These are phyloP conservation scores for Rhododendron ferrugineum DNA, from an alignment of 148 eudicot genomes.

Conservation along the genomic window DNA sequence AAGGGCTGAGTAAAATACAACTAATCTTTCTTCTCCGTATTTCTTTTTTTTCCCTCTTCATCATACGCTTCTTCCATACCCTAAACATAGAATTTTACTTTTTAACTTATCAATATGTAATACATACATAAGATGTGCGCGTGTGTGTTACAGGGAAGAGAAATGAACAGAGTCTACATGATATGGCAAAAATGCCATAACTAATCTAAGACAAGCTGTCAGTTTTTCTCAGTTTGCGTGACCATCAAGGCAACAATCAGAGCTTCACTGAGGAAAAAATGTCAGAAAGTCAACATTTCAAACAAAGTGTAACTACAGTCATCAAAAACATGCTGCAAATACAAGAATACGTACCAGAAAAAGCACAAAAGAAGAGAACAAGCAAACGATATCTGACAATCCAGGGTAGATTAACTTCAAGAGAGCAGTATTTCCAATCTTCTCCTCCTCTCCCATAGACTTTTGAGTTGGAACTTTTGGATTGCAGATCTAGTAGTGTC, in stretches of 20 bases:
- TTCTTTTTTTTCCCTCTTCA: not conserved
- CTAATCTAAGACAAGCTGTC: not conserved
- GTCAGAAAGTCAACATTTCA: not conserved
- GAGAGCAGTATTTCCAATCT: constrained; percentile 42
- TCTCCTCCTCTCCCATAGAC: constrained; percentile 11
- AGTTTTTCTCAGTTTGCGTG: not conserved
- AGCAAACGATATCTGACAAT: constrained; percentile 48
- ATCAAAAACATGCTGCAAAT: not conserved
- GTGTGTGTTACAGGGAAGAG: not conserved
- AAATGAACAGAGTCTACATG: not conserved
- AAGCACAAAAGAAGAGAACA: constrained; percentile 29
- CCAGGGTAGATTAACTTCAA: constrained; percentile 58
- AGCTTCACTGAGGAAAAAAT: not conserved
- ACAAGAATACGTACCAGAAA: constrained; percentile 35
- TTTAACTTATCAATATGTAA: not conserved
- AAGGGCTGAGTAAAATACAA: not conserved
- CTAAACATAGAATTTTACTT: not conserved
- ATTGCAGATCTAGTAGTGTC: constrained; percentile 43
- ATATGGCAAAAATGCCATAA: not conserved
- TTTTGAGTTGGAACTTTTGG: constrained; percentile 10
- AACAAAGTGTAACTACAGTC: not conserved
- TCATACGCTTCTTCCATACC: not conserved
- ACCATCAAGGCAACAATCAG: not conserved
- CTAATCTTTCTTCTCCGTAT: not conserved
- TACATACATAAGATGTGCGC: not conserved